Evolutionary conservation across 2,329 filamentous ascomycete genomes (phyloP).

Genomic region (Balansia obtecta): DNA sequence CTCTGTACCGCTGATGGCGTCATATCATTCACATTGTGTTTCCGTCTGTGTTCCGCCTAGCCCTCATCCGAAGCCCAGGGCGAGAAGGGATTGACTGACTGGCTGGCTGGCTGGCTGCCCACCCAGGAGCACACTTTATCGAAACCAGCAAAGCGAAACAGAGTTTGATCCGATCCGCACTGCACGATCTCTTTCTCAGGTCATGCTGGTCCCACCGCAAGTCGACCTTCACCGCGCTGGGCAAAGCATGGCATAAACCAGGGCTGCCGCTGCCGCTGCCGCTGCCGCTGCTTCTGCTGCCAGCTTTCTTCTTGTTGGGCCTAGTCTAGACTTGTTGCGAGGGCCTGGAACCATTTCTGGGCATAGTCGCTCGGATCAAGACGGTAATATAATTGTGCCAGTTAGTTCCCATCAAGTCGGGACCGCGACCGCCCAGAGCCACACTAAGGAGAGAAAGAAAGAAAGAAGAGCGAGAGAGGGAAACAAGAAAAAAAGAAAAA

Average conservation of each 20-base stretch:
- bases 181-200: conserved; percentile 7
- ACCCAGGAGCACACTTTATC: not conserved
- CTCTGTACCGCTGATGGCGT: not conserved
- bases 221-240: not conserved
- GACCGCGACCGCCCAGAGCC: not conserved
- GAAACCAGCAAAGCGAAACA: conserved; percentile 7
- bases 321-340: not conserved
- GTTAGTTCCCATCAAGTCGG: not conserved
- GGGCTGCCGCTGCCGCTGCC: not conserved
- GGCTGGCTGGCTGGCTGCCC: not conserved
- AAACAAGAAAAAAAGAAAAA: no score
- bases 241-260: not conserved
- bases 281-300: not conserved
- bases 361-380: not conserved
- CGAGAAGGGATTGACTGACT: not conserved
- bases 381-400: not conserved
- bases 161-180: conserved; percentile 10
- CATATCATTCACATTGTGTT: not conserved
- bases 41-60: not conserved
- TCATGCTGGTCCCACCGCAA: conserved; percentile 1
- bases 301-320: not conserved
- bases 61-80: not conserved
- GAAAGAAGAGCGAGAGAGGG: not conserved
- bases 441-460: not conserved
- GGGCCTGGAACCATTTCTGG: conserved; percentile 1